These are phyloP conservation scores for Mycena albidolilacea DNA, from an alignment of 768 basidiomycete species.

Conservation along the genomic window DNA sequence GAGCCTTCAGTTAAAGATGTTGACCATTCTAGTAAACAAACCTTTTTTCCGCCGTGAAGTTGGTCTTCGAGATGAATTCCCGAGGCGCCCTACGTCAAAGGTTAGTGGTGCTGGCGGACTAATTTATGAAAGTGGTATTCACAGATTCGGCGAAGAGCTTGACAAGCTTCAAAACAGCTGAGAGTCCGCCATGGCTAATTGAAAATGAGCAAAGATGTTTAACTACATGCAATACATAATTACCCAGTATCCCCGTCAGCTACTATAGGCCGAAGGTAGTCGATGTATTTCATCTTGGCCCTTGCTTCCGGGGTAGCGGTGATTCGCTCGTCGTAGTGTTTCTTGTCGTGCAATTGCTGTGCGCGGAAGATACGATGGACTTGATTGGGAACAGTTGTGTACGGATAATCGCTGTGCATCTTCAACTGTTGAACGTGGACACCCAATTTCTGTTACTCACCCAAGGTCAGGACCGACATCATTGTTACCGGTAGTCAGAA, in stretches of 20 bases:
- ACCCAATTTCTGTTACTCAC: slow-evolving; percentile 60
- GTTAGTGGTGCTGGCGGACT: neutral
- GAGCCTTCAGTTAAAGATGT: neutral
- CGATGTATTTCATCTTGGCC: slow-evolving; percentile 81
- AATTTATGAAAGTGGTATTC: slow-evolving; percentile 39
- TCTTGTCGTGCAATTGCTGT: slow-evolving; percentile 93
- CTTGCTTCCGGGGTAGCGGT: slow-evolving; percentile 73
- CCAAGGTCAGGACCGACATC: slow-evolving; percentile 95
- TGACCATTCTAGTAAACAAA: slow-evolving; percentile 42
- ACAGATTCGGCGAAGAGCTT: slow-evolving; percentile 96
- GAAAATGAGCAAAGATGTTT: slow-evolving; percentile 32
- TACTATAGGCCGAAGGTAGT: slow-evolving; percentile 93
- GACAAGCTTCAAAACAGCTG: slow-evolving; percentile 93
- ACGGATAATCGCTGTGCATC: slow-evolving; percentile 85
- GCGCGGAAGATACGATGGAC: slow-evolving; percentile 93
- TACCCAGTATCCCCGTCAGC: slow-evolving; percentile 95
- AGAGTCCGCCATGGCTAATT: slow-evolving; percentile 89
- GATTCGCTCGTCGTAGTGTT: slow-evolving; percentile 91
- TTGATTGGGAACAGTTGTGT: slow-evolving; percentile 96
- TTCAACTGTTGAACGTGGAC: neutral
- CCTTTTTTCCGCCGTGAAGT: slow-evolving; percentile 94
- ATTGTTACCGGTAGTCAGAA: slow-evolving; percentile 91
- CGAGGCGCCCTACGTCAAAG: slow-evolving; percentile 75
- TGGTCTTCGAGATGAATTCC: slow-evolving; percentile 96
- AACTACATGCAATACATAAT: neutral